Evolutionary conservation across 495 filamentous ascomycete species (phyloP), one percentile per base, ranked within the genome.

Genomic region (Hypoxylon intermedium): DNA sequence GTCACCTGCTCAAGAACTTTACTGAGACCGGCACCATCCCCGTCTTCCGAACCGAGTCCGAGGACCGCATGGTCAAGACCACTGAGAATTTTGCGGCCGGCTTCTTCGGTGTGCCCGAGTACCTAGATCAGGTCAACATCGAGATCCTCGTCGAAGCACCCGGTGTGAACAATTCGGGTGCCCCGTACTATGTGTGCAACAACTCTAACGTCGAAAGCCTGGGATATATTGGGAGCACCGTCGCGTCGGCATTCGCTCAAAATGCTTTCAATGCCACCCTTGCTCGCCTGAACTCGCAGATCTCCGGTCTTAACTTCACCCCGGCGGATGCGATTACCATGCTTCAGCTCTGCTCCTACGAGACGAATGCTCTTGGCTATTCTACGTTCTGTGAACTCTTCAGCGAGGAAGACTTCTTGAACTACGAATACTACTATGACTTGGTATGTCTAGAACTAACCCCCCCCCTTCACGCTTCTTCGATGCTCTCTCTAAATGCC

Each of bases 1-100:
- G 75, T 15, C 68, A 78, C 34, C 66, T 79, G 2, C 67, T 75
- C 21, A 75, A 74, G 50, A 75, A 73, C 50, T 75, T 75, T 44
- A 75, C 72, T 16, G 69, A 68, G 21, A 21, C 50, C 2, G 67
- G 67, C 38, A 61, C 69, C 20, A 59, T 75, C 37, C 72, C 72
- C 3, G 71, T 75, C 50, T 75, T 75, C 63, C 69, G 72, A 1
- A 75, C 72, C 19, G 64, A 75, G 46, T 75, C 72, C 7, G 67
- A 73, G 37, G 68, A 71, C 31, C 68, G 68, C 20, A 70, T 71
- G 68, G 66, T 71, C n/a, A 73, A 78, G 65, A 74, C 75, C 1
- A 64, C 74, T 6, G 59, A 73, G 9, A 72, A 75, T 57, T 75
- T 75, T 41, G 72, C 70, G 13, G 73, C 73, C 16, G 73, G 73